These are phyloP conservation scores for Albifimbria verrucaria DNA, from an alignment of 2,329 filamentous ascomycete species.

Conservation along the genomic window DNA sequence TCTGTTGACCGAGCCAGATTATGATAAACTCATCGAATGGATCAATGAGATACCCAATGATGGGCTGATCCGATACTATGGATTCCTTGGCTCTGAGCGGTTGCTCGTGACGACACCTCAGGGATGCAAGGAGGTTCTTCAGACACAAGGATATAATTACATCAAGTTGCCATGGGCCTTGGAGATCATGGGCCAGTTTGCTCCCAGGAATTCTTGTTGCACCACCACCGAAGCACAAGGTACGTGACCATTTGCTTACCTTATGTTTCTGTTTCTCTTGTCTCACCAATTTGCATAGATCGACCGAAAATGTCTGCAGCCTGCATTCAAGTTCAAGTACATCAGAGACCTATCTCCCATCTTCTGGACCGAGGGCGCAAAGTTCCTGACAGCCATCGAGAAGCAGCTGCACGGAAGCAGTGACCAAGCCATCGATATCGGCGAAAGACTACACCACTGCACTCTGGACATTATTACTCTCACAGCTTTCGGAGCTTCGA, in stretches of 20 bases:
- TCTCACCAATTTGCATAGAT: conserved; percentile 2
- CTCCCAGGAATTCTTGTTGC: conserved; percentile 9
- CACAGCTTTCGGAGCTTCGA: conserved; percentile 26
- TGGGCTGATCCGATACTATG: not conserved
- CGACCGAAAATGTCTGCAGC: conserved; percentile 10
- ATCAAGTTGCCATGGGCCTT: conserved; percentile 12
- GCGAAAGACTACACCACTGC: conserved; percentile 43
- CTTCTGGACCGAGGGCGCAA: conserved; percentile 6
- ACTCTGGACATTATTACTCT: conserved; percentile 48
- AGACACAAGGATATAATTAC: conserved; percentile 8
- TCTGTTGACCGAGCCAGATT: conserved; percentile 7
- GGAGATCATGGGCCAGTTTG: conserved; percentile 11
- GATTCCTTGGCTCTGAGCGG: conserved; percentile 1
- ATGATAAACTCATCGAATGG: conserved; percentile 8
- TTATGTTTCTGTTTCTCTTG: not conserved
- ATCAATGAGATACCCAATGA: conserved; percentile 6
- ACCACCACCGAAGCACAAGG: conserved; percentile 7
- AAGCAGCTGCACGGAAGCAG: conserved; percentile 6
- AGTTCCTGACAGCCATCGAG: conserved; percentile 10
- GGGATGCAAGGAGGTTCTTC: conserved; percentile 1
- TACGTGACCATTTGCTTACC: not conserved
- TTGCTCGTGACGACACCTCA: not conserved
- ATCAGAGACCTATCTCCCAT: conserved; percentile 2
- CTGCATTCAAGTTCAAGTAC: conserved; percentile 4
- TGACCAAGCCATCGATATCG: conserved; percentile 37